phyloP scores from a whole-genome alignment of 108 stramenopile species.

The Bacterosira constricta region DNA sequence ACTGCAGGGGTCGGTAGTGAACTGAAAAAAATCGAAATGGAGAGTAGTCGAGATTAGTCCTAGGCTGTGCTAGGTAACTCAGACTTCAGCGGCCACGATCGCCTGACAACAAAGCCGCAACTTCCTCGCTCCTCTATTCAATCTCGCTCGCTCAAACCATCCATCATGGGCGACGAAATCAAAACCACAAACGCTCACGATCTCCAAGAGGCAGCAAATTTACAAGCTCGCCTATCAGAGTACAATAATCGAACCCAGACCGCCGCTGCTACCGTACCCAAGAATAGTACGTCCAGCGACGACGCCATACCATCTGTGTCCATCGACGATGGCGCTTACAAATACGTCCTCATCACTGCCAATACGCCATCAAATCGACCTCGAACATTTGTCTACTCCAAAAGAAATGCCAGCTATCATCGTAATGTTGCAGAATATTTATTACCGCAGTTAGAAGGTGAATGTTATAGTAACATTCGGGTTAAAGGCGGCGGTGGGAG shows the following conservation, averaged over 20 bases:
- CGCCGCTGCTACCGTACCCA: not conserved
- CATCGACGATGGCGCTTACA: slow-evolving; percentile 75
- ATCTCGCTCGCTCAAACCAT: too few species aligned
- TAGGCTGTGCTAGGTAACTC: too few species aligned
- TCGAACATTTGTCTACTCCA: slow-evolving; percentile 69
- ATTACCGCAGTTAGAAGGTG: slow-evolving; percentile 53
- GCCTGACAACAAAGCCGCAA: too few species aligned
- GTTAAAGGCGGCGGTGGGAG: slow-evolving; percentile 85
- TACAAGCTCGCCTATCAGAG: slow-evolving; percentile 59
- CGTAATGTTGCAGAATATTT: slow-evolving; percentile 81
- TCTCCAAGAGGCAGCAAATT: slow-evolving; percentile 62
- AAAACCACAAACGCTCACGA: slow-evolving; percentile 85
- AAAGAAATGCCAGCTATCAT: slow-evolving; percentile 68
- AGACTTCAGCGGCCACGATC: too few species aligned
- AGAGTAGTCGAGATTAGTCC: too few species aligned
- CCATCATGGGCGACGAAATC: too few species aligned
- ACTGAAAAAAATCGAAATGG: too few species aligned
- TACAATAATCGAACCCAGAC: not conserved
- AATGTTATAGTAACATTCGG: slow-evolving; percentile 64
- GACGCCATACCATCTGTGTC: slow-evolving; percentile 52
- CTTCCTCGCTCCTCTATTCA: too few species aligned
- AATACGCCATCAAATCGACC: slow-evolving; percentile 14
- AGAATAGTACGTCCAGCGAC: slow-evolving; percentile 2
- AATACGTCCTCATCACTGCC: slow-evolving; percentile 81
- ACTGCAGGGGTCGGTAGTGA: too few species aligned